Conservation (phyloP, 2,329 filamentous ascomycete genomes). For the Mycosphaerelloides madeirae region DNA sequence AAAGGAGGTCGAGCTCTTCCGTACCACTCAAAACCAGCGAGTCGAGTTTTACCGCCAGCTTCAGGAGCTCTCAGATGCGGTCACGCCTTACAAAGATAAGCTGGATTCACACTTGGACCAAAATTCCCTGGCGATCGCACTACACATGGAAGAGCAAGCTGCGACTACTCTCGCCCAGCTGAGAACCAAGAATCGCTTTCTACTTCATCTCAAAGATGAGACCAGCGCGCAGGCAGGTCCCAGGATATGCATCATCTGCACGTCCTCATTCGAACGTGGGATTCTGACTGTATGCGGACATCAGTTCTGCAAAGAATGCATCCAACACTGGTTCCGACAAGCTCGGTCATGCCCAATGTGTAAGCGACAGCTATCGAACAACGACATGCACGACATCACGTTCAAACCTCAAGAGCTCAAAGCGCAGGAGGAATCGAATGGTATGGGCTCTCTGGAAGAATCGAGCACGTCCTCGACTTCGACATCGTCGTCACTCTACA, state of each 20-base stretch:
- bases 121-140: conserved; percentile 40
- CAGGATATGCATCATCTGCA: conserved; percentile 81
- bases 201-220: conserved; percentile 58
- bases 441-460: conserved; percentile 8
- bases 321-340: conserved; percentile 69
- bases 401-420: conserved; percentile 71
- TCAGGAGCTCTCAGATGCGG: conserved; percentile 84
- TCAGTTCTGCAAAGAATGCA: conserved; percentile 85
- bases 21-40: conserved; percentile 73
- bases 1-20: conserved; percentile 71
- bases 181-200: conserved; percentile 72
- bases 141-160: conserved; percentile 48
- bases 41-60: conserved; percentile 88
- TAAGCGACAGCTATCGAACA: conserved; percentile 61
- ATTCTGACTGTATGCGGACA: conserved; percentile 85
- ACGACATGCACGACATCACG: conserved; percentile 78
- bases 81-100: conserved; percentile 66
- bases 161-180: conserved; percentile 56
- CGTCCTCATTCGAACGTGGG: conserved; percentile 69
- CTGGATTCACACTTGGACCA: conserved; percentile 54
- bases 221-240: conserved; percentile 50
- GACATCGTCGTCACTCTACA: conserved; percentile 60
- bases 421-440: conserved; percentile 53
- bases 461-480: not conserved
- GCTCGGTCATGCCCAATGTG: conserved; percentile 80